phyloP scores from a whole-genome alignment of 2,329 filamentous ascomycete genomes.

The Immersiporthe knoxdaviesiana region DNA sequence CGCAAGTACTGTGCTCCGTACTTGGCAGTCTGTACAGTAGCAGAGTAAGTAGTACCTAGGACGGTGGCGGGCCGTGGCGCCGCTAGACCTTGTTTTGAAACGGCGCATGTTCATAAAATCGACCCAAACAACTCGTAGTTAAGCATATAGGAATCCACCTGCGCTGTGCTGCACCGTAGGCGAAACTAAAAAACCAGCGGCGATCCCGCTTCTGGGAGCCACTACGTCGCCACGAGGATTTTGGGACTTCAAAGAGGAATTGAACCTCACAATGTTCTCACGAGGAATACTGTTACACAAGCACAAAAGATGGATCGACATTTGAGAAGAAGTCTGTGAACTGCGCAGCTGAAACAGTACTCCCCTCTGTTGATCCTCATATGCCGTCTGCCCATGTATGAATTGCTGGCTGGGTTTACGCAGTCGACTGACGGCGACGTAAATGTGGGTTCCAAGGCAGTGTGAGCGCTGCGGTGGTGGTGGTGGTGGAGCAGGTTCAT shows the following conservation, averaged over 20 bases:
- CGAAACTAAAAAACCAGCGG: neutral
- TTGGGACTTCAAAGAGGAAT: neutral
- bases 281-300: neutral
- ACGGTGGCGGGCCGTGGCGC: conserved; percentile 6
- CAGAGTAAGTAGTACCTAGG: neutral
- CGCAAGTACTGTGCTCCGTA: neutral
- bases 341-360: neutral
- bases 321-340: neutral
- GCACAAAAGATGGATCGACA: neutral
- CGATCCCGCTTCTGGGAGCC: neutral
- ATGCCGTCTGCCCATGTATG: neutral
- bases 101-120: neutral
- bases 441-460: neutral
- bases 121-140: neutral
- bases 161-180: neutral
- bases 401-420: neutral
- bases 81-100: neutral
- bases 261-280: neutral
- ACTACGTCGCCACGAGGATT: neutral
- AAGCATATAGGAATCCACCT: neutral
- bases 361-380: conserved; percentile 13
- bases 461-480: neutral
- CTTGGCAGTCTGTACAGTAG: no score
- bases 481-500: neutral
- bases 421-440: conserved; percentile 11